Percentiles rank a stretch among this genome's conserved stretches.
These are phyloP conservation scores for Cytospora chrysosperma DNA, from an alignment of 2,329 filamentous ascomycete species.

Conservation along the genomic window DNA sequence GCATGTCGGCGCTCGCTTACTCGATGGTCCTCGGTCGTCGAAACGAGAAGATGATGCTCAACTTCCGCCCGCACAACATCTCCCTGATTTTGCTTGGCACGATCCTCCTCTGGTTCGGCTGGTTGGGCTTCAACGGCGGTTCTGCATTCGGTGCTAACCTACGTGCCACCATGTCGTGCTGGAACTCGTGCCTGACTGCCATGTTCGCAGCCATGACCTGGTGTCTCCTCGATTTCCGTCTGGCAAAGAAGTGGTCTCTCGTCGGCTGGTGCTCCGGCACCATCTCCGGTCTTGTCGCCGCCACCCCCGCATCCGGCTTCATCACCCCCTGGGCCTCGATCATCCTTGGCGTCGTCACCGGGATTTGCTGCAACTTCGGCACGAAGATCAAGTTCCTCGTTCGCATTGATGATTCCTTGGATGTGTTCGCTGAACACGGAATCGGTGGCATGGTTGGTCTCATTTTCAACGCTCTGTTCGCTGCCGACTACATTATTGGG, in stretches of 20 bases:
- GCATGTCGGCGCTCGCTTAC: conserved; percentile 90
- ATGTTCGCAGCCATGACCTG: conserved; percentile 91
- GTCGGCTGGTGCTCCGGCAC: conserved; percentile 72
- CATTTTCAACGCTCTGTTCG: conserved; percentile 73
- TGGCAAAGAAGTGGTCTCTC: conserved; percentile 90
- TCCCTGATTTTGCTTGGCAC: conserved; percentile 95
- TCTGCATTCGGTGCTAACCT: conserved; percentile 93
- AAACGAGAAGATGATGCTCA: conserved; percentile 99
- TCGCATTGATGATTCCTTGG: conserved; percentile 68
- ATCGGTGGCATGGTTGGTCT: conserved; percentile 68
- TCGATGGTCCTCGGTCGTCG: conserved; percentile 93
- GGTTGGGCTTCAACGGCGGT: conserved; percentile 98
- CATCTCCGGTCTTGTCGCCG: conserved; percentile 69
- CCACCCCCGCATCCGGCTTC: conserved; percentile 68
- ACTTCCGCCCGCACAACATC: conserved; percentile 99
- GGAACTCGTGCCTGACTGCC: conserved; percentile 93
- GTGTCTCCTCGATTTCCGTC: conserved; percentile 92
- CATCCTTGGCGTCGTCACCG: conserved; percentile 64
- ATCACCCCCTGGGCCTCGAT: conserved; percentile 67
- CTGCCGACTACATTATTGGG: conserved; percentile 67
- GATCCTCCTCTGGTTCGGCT: conserved; percentile 95
- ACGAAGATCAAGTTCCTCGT: conserved; percentile 66
- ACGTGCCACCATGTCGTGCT: conserved; percentile 92
- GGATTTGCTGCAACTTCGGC: conserved; percentile 65
- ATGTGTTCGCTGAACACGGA: conserved; percentile 71